A percentile compares a stretch with the other conserved stretches of the same genome.
Evolutionary conservation across 352 stramenopile species (phyloP).

Genomic region (Phytophthora boehmeriae): DNA sequence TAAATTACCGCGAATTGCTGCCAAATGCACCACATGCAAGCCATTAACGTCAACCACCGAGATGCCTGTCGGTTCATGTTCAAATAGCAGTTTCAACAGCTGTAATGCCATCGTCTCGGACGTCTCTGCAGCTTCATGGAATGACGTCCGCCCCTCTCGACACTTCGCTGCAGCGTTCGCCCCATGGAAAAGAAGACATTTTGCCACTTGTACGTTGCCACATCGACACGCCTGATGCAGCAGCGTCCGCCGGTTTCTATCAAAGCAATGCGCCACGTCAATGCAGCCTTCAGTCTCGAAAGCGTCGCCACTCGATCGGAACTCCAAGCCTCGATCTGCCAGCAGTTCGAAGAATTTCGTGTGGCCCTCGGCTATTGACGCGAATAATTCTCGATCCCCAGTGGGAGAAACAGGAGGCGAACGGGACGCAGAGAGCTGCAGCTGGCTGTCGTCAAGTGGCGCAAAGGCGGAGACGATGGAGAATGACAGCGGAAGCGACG

Average conservation of each 20-base stretch:
- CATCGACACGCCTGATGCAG: conserved; percentile 67
- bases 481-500: not conserved
- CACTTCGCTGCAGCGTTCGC: conserved; percentile 45
- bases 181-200: conserved; percentile 63
- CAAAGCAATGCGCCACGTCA: conserved; percentile 51
- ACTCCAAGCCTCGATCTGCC: conserved; percentile 19
- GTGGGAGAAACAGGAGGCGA: conserved; percentile 22
- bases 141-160: conserved; percentile 55
- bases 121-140: conserved; percentile 61
- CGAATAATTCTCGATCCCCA: conserved; percentile 27
- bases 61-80: conserved; percentile 55
- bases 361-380: conserved; percentile 20
- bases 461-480: conserved; percentile 34
- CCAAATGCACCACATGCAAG: conserved; percentile 65
- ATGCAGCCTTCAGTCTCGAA: conserved; percentile 13
- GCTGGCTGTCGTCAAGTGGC: conserved; percentile 17
- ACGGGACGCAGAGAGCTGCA: conserved; percentile 18
- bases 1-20: conserved; percentile 66
- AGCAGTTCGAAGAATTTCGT: conserved; percentile 35
- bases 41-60: conserved; percentile 62
- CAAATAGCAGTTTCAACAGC: conserved; percentile 54
- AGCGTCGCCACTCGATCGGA: conserved; percentile 4
- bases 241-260: conserved; percentile 61
- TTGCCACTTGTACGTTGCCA: conserved; percentile 56
- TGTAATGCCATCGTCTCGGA: conserved; percentile 29